Base-by-base conservation (phyloP, 2,329 filamentous ascomycete genomes). In the Phaeosphaeria sp. region DNA sequence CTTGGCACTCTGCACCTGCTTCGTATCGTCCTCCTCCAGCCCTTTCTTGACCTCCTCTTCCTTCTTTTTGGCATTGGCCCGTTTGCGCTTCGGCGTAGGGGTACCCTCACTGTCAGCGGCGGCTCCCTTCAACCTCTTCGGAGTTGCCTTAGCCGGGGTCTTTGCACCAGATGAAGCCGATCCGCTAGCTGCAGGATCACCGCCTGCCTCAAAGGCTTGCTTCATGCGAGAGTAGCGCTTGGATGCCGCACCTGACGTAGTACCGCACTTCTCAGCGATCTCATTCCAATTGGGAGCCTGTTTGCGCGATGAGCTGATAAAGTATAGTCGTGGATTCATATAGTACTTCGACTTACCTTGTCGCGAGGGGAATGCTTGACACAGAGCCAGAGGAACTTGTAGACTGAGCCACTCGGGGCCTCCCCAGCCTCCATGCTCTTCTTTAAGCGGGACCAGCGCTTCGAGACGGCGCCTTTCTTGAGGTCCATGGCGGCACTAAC, bases 391-490 rank as follows among this genome's bases (percentile, higher is more conserved):
- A 76, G 59, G 27, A 75, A 67, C 30, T 64, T 42, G 23, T 71
- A 65, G 9, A 65, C 58, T 0, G 61, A 49, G 3, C 50, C 44
- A 2, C 58, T 50, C 0, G 68, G 63, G 7, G 41, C 36, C 27
- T 71, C 69, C 13, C 62, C 65, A 7, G 61, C 60, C 0, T 67
- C 63, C 47, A 76, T 65, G 2, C 64, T 57, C 18, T 62, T 43
- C 61, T 67, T 72, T n/a, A 77, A 66, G 15, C 75, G 71, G 7
- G 68, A 72, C 73, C 72, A 76, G 21, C 75, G 73, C 64, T 75
- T 76, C 1, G 55, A 52, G 1, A 56, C 61, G 0, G 74, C 72
- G 15, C 60, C 62, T 11, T 62, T 62, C n/a, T 66, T 71, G 20
- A 77, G 64, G 6, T 64, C 39, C 2, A 78, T 62, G 0, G 57